phyloP scores from a whole-genome alignment of 2,329 filamentous ascomycete genomes.

The Alternaria gaisen region DNA sequence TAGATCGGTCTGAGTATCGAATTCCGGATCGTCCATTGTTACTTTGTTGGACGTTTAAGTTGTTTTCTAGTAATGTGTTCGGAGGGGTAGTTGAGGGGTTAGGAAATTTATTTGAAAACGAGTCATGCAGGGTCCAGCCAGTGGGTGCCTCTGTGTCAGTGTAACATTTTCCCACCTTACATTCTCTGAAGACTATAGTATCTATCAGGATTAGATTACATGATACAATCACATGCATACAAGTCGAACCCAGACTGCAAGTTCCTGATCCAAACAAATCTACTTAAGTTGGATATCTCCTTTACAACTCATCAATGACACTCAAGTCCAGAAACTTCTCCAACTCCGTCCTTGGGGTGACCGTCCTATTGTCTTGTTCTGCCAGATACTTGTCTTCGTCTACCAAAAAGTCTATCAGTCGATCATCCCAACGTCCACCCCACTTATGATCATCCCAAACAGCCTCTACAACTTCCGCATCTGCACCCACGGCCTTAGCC shows the following conservation, averaged over 20 bases:
- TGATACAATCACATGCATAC: not conserved
- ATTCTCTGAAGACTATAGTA: not conserved
- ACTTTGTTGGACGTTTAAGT: not conserved
- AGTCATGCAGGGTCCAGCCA: slow-evolving; percentile 21
- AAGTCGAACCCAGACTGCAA: too few relatives aligned
- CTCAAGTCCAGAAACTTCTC: slow-evolving; percentile 33
- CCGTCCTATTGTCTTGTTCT: slow-evolving; percentile 23
- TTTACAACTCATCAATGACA: slow-evolving; percentile 23
- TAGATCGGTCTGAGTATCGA: slow-evolving; percentile 54
- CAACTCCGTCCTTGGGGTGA: slow-evolving; percentile 22
- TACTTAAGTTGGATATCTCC: rapidly evolving
- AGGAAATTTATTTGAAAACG: slow-evolving; percentile 20
- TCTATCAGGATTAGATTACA: not conserved
- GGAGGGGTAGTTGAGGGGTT: slow-evolving; percentile 13
- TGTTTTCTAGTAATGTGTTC: not conserved
- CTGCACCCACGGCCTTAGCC: slow-evolving; percentile 24
- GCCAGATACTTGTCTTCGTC: slow-evolving; percentile 39
- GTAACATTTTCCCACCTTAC: not conserved
- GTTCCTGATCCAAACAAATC: not conserved
- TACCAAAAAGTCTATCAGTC: slow-evolving; percentile 32
- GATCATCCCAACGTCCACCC: slow-evolving; percentile 26
- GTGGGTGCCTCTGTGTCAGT: not conserved
- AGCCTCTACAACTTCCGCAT: slow-evolving; percentile 30
- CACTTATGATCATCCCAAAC: slow-evolving; percentile 38
- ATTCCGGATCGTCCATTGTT: slow-evolving; percentile 45